These are phyloP conservation scores for Nothopassalora personata DNA, from an alignment of 2,329 filamentous ascomycete species.

Conservation along the genomic window DNA sequence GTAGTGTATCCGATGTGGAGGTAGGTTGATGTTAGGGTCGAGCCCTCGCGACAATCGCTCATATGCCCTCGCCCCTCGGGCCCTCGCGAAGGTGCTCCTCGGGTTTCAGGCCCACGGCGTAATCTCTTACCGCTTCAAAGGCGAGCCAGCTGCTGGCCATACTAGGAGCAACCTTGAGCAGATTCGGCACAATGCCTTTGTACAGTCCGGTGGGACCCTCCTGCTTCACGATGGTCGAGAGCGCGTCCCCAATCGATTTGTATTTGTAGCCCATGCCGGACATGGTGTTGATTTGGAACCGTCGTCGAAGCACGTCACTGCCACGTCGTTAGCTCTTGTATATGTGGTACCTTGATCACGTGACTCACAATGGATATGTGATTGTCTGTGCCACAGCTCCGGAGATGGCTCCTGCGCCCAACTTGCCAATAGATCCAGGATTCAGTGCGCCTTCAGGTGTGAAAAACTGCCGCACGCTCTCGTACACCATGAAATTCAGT, in stretches of 20 bases:
- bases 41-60: background rate
- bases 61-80: background rate
- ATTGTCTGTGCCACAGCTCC: slow-evolving; percentile 94
- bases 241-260: slow-evolving; percentile 76
- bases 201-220: slow-evolving; percentile 85
- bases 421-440: slow-evolving; percentile 71
- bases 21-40: background rate
- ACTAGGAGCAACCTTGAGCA: slow-evolving; percentile 94
- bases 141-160: slow-evolving; percentile 99
- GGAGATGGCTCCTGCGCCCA: slow-evolving; percentile 87
- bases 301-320: slow-evolving; percentile 83
- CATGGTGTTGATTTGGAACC: slow-evolving; percentile 99
- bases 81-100: background rate
- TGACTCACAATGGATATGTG: slow-evolving; percentile 90
- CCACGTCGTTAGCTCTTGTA: slow-evolving; percentile 1
- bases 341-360: background rate
- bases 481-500: slow-evolving; percentile 98
- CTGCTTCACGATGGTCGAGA: slow-evolving; percentile 72
- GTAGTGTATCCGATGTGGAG: background rate
- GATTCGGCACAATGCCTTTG: slow-evolving; percentile 91
- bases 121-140: slow-evolving; percentile 89
- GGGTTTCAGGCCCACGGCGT: slow-evolving; percentile 53
- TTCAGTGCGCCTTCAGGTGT: slow-evolving; percentile 85
- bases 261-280: slow-evolving; percentile 96
- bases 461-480: slow-evolving; percentile 74